Percentiles rank a stretch among this genome's conserved stretches.
These are phyloP conservation scores for Tuber borchii DNA, from an alignment of 495 filamentous ascomycete genomes.

Conservation along the genomic window DNA sequence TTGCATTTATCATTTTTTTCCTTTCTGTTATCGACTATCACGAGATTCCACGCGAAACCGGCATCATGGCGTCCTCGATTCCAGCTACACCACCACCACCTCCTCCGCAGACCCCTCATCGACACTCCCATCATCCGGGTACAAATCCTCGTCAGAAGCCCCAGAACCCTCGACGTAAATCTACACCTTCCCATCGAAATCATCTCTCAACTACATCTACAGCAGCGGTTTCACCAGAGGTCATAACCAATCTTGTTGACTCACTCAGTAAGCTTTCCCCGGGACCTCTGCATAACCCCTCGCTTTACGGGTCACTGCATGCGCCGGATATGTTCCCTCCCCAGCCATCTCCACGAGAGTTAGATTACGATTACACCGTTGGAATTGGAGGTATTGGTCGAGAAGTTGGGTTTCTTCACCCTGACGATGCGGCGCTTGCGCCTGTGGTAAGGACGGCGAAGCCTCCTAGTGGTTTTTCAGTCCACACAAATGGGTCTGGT, in stretches of 20 bases:
- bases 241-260: conserved; percentile 89
- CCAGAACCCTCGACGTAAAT: conserved; percentile 31
- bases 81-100: conserved; percentile 14
- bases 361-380: conserved; percentile 44
- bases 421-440: conserved; percentile 68
- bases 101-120: conserved; percentile 21
- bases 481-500: conserved; percentile 59
- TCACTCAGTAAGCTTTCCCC: conserved; percentile 70
- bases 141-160: conserved; percentile 19
- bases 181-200: conserved; percentile 21
- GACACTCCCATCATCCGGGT: conserved; percentile 31
- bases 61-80: conserved; percentile 29
- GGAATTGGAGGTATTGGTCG: conserved; percentile 59
- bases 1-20: background rate
- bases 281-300: conserved; percentile 38
- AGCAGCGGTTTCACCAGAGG: conserved; percentile 69
- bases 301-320: conserved; percentile 38
- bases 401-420: conserved; percentile 61
- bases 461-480: conserved; percentile 64
- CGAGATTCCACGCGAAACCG: background rate
- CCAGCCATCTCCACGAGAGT: conserved; percentile 42
- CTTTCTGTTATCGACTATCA: background rate
- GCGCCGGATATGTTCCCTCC: conserved; percentile 48
- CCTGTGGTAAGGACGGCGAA: conserved; percentile 83
- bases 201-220: conserved; percentile 27